Base-by-base conservation (phyloP, 352 stramenopile species). In the Phytophthora fragariae region DNA sequence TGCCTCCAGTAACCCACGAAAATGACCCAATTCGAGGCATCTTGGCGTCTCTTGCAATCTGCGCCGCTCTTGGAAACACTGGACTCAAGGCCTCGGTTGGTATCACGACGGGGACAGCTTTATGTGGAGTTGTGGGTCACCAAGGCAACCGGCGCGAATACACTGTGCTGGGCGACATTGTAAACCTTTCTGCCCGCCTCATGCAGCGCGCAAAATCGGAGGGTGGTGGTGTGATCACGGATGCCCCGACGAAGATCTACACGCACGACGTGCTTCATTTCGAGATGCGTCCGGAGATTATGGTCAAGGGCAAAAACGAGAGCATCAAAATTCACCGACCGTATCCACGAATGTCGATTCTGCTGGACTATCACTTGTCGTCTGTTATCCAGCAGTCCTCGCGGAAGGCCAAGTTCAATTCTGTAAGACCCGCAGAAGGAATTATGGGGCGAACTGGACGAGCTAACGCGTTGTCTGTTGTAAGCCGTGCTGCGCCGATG, bases 261-360 rank as follows among this genome's bases (percentile, higher is more conserved):
- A 90, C 82, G n/a, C 82, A 94, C 9, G 87, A 95, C 61, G 85
- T 94, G 24, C 84, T 98, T 8, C 88, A 97, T 68, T 98, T 98
- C 57, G 91, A 97, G 65, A 86, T 90, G 33, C 84, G 88, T 7
- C 87, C 82, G 0, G 81, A 96, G 70, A 97, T 98, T 68, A 90
- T 92, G 68, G 91, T 98, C 57, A 98, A 98, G 71, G 94, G 94
- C 52, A 98, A 98, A 70, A 92, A 95, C 65, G 90, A 97, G 72
- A 93, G 90, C 58, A 93, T 97, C 61, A 93, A 93, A 64, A 95
- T 97, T 72, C 89, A 95, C 57, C 86, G 90, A 5, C 90, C 90
- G 64, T 97, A 97, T 60, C 88, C 89, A 49, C 83, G 88, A 49
- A 97, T 97, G 90, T 97, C 90, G 10, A 94, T 91, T 41, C 59